Evolutionary conservation across 1,139 yeast genomes (phyloP), one percentile per base, ranked within the genome.

Genomic region (Protomyces macrosporus): DNA sequence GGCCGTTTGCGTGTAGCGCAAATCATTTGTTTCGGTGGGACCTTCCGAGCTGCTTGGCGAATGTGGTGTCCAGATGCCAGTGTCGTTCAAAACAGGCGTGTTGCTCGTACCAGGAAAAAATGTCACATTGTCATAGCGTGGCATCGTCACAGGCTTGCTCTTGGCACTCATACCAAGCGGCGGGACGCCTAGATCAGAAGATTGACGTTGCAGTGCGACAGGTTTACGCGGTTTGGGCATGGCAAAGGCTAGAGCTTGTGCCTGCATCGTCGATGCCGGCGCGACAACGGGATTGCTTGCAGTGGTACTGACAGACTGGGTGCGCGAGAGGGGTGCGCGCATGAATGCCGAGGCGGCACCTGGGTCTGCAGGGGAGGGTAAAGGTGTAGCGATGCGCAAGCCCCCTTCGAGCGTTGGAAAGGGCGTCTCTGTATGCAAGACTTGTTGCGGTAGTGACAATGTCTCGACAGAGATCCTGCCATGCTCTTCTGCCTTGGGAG

Each of bases 271-370:
- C 6, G 48, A 42, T 4, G 30, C 48, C 12, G 39, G 12, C 10
- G 12, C 48, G 23, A 23, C 23, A 23, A 23, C 23, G 23, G 23
- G 23, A 23, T 23, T 23, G 23, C 48, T 42, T 42, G 48, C 48
- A 14, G 32, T 12, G n/a, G 35, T 34, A 32, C 35, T 34, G 14
- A 32, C 7, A 32, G 53, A 32, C 37, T 14, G n/a, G 12, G 53
- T 30, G 4, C 37, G 37, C 10, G 9, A n/a, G 9, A 32, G 14
- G 7, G 37, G 54, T n/a, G 55, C 61, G n/a, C 61, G 45, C 35
- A 57, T 42, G 40, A 58, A 58, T 5, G 62, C 62, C 5, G 62
- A 58, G 10, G 62, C 51, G 3, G 53, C 62, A 33, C 62, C 62
- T 7, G 62, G 62, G 33, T 58, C 62, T 7, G 42, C 34, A 6